Evolutionary conservation across 1,139 yeast species (phyloP).

Genomic region (Blastobotrys apis): DNA sequence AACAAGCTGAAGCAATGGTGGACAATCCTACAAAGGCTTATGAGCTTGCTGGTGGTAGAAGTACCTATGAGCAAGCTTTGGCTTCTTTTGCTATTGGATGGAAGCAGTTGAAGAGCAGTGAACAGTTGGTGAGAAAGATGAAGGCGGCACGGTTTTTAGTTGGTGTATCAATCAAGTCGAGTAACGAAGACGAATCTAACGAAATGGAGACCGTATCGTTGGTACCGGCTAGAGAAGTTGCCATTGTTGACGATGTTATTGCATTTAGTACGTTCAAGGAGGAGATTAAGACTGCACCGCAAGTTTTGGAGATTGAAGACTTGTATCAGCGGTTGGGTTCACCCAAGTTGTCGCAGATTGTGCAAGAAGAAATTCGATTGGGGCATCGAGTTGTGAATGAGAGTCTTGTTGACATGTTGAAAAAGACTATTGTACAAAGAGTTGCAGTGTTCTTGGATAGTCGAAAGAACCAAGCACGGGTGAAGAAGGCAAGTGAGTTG

Average conservation of each 20-base stretch:
- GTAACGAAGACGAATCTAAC: conserved; percentile 20
- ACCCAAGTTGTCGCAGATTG: conserved; percentile 26
- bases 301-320: conserved; percentile 31
- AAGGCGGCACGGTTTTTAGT: conserved; percentile 31
- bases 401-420: conserved; percentile 13
- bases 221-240: conserved; percentile 31
- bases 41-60: conserved; percentile 26
- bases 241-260: conserved; percentile 40
- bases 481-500: conserved; percentile 16
- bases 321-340: conserved; percentile 34
- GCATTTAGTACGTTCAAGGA: conserved; percentile 35
- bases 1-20: conserved; percentile 32
- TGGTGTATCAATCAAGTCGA: conserved; percentile 24
- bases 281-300: conserved; percentile 37
- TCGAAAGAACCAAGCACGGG: conserved; percentile 19
- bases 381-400: conserved; percentile 21
- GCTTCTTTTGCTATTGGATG: conserved; percentile 29
- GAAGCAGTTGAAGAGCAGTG: conserved; percentile 23
- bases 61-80: conserved; percentile 30
- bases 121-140: conserved; percentile 31
- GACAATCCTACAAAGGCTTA: conserved; percentile 33
- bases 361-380: conserved; percentile 23
- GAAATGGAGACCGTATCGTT: conserved; percentile 23
- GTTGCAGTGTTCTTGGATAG: conserved; percentile 34
- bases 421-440: conserved; percentile 28